These are phyloP conservation scores for Wickerhamiella brachini DNA, from an alignment of 805 yeast genomes.

Conservation along the genomic window DNA sequence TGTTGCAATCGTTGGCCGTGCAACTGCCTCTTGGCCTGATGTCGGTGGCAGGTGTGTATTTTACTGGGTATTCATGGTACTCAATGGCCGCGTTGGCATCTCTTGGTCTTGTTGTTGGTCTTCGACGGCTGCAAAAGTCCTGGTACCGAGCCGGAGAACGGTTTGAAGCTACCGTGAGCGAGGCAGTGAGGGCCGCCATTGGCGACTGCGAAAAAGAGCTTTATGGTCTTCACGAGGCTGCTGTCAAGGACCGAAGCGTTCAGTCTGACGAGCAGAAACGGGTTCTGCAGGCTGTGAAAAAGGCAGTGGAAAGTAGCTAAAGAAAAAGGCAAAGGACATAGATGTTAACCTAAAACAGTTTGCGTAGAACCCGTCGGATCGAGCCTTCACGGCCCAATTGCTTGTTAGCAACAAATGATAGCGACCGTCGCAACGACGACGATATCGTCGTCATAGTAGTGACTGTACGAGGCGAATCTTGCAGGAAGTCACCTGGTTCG, in stretches of 20 bases:
- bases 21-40: conserved; percentile 25
- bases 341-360: neutral
- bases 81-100: conserved; percentile 25
- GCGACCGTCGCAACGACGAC: neutral
- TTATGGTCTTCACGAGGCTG: conserved; percentile 22
- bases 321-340: no score
- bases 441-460: neutral
- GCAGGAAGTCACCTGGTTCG: neutral
- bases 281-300: neutral
- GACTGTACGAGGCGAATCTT: neutral
- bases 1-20: conserved; percentile 21
- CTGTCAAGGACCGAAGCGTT: neutral
- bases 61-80: conserved; percentile 21
- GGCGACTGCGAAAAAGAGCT: conserved; percentile 19
- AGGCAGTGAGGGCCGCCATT: conserved; percentile 18
- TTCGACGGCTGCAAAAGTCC: conserved; percentile 22
- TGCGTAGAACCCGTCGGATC: neutral
- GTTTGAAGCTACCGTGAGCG: conserved; percentile 18
- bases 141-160: conserved; percentile 21
- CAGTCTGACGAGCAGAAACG: neutral
- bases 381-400: neutral
- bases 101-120: conserved; percentile 26
- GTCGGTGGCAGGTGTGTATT: conserved; percentile 22
- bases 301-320: no score
- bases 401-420: neutral